Conservation (phyloP, 768 basidiomycete species). For the Boletus sp. region DNA sequence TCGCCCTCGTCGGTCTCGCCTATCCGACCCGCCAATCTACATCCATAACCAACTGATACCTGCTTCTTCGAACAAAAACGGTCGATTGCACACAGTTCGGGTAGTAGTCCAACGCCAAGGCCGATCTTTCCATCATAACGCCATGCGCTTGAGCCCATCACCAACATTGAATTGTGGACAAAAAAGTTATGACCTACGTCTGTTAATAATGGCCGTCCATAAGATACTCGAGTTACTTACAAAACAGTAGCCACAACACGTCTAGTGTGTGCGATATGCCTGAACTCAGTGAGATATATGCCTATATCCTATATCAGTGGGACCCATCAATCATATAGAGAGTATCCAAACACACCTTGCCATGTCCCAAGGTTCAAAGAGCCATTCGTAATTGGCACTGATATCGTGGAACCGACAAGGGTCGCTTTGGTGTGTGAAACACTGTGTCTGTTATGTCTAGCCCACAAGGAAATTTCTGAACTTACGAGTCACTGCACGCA, state of each 20-base stretch:
- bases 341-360: constrained; percentile 60
- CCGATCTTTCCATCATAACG: too few species aligned
- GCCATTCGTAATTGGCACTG: constrained; percentile 80
- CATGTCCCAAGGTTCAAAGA: constrained; percentile 84
- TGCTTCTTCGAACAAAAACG: too few species aligned
- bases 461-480: background rate
- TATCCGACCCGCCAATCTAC: too few species aligned
- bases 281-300: constrained; percentile 87
- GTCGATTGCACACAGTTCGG: too few species aligned
- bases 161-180: background rate
- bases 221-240: constrained; percentile 38
- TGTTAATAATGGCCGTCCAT: background rate
- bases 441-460: constrained; percentile 34
- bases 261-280: constrained; percentile 63
- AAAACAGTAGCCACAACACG: constrained; percentile 79
- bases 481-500: constrained; percentile 70
- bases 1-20: too few species aligned
- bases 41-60: too few species aligned
- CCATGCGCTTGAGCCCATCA: background rate
- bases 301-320: constrained; percentile 38
- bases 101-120: too few species aligned
- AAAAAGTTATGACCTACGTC: constrained; percentile 8
- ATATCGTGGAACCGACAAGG: constrained; percentile 78
- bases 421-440: constrained; percentile 92
- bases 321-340: background rate